Evolutionary conservation across 305 asterid genomes (phyloP), one percentile per base, ranked within the genome.

Genomic region (Fraxinus baroniana): DNA sequence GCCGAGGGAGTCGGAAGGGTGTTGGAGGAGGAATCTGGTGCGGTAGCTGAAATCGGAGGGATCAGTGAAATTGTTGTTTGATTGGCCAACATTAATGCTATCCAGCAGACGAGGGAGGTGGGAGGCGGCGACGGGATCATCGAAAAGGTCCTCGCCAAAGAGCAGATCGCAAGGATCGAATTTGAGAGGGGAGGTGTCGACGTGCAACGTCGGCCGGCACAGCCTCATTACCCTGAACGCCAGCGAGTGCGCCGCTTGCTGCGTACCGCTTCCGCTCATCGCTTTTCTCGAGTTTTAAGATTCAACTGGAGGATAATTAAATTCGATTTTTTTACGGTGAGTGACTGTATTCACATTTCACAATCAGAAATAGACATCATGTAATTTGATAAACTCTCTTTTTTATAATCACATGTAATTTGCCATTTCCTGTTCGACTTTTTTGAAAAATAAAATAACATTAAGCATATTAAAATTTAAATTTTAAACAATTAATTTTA

Each of bases 161-260:
- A 91, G 87, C 84, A 93, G 91, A 89, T 95, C 99, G 84, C 90
- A 85, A 39, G 97, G 98, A 81, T 95, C 97, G 90, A 95, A 94
- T 64, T 89, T 91, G 79, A 95, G 93, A 55, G 98, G 91, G 46
- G 90, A 81, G 55, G 89, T 88, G 76, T 93, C 97, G 30, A 95
- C 94, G 87, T 93, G 98, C 66, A 95, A 88, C 52, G 98, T 89
- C 26, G 99, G 98, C 18, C 98, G 89, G 91, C 99, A 95, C 20
- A 95, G 83, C n/a, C 99, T 88, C 99, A 95, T 95, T 77, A 95
- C 99, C 75, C 99, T 82, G 87, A 95, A 95, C 24, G 99, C 99
- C 74, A 95, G 90, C 10, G 99, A 94, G 87, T 95, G 99, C 78
- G 93, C 83, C 78, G 92, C 84, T 87, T 89, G 91, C 86, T 89